Conservation (phyloP, 805 yeast species). For the Blastobotrys parvus region DNA sequence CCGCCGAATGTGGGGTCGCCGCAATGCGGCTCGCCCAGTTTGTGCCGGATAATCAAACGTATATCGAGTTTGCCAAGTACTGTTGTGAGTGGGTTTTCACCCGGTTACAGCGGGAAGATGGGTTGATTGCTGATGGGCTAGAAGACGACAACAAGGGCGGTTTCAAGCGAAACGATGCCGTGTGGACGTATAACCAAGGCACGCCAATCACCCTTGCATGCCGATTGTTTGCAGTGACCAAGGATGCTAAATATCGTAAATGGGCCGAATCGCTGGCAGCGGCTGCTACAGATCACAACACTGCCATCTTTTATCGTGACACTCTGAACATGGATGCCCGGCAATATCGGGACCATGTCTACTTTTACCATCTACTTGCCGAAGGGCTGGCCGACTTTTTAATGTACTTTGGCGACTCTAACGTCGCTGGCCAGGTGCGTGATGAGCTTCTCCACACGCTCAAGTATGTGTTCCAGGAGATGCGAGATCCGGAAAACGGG, state of each 20-base stretch:
- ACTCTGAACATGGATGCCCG: conserved; percentile 42
- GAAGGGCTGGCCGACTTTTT: conserved; percentile 64
- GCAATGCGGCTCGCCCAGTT: conserved; percentile 48
- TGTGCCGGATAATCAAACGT: conserved; percentile 40
- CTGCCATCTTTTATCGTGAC: conserved; percentile 56
- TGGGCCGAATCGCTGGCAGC: conserved; percentile 34
- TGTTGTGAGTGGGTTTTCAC: conserved; percentile 52
- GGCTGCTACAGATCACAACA: conserved; percentile 50
- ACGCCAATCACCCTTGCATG: conserved; percentile 51
- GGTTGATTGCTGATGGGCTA: conserved; percentile 54
- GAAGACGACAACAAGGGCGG: conserved; percentile 32
- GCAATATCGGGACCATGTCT: conserved; percentile 57
- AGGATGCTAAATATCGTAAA: conserved; percentile 41
- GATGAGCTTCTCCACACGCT: conserved; percentile 46
- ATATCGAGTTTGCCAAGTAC: conserved; percentile 50
- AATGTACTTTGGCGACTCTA: conserved; percentile 35
- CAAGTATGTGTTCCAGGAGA: conserved; percentile 47
- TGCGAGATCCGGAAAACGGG: conserved; percentile 50
- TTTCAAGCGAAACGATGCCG: conserved; percentile 38
- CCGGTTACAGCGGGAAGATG: conserved; percentile 45
- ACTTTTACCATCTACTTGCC: conserved; percentile 53
- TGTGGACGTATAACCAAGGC: conserved; percentile 65
- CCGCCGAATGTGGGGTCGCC: conserved; percentile 59
- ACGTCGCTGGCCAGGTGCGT: conserved; percentile 25
- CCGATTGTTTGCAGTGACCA: conserved; percentile 42